Conservation (phyloP, 805 yeast genomes). For the Teunomyces atbi region DNA sequence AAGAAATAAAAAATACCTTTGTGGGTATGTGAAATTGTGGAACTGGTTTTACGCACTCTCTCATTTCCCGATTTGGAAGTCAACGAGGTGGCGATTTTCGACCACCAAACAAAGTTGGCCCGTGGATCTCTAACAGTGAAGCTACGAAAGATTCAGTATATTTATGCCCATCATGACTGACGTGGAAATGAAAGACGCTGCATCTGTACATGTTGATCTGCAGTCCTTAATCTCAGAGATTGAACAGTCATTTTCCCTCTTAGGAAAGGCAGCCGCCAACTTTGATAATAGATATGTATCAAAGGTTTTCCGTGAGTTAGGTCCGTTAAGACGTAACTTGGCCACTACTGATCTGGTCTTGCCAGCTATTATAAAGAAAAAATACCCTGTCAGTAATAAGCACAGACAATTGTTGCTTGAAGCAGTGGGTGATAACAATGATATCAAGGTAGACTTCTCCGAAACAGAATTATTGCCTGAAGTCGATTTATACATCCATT, state of each 20-base stretch:
- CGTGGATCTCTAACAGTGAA: neutral
- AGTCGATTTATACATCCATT: conserved; percentile 72
- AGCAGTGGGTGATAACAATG: conserved; percentile 24
- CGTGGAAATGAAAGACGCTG: conserved; percentile 21
- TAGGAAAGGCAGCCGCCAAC: conserved; percentile 62
- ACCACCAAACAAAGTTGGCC: conserved; percentile 1
- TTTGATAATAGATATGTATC: conserved; percentile 86
- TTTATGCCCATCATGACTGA: conserved; percentile 9
- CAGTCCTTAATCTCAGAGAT: conserved; percentile 31
- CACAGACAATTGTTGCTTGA: conserved; percentile 39
- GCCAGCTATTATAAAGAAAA: conserved; percentile 48
- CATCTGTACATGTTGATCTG: conserved; percentile 7
- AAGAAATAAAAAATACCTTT: neutral
- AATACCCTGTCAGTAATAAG: conserved; percentile 53
- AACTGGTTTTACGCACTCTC: neutral
- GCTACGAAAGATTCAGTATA: neutral
- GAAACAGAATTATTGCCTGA: conserved; percentile 62
- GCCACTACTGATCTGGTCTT: conserved; percentile 48
- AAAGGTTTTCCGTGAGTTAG: conserved; percentile 80
- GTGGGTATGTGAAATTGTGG: neutral
- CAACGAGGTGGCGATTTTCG: conserved; percentile 4
- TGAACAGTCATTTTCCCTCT: conserved; percentile 44
- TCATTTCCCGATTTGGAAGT: conserved; percentile 4
- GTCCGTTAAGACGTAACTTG: conserved; percentile 66
- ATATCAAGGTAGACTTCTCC: conserved; percentile 6